These are phyloP conservation scores for Globisporangium middletonii DNA, from an alignment of 352 stramenopile genomes.

Conservation along the genomic window DNA sequence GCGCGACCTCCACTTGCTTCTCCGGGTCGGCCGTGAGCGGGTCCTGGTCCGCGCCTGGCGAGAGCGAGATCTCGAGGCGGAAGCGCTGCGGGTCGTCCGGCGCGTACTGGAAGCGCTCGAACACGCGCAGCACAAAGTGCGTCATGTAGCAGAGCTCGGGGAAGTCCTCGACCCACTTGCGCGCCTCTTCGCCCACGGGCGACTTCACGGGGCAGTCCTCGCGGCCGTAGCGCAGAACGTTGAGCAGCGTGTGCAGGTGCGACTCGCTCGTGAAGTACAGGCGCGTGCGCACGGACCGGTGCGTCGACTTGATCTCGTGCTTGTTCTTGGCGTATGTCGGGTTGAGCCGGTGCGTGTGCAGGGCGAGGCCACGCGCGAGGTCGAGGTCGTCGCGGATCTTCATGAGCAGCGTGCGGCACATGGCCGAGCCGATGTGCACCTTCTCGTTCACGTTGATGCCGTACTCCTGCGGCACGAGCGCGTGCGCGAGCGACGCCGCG, in stretches of 20 bases:
- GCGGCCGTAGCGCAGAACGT: conserved; percentile 92
- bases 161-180: conserved; percentile 87
- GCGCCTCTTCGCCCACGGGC: conserved; percentile 61
- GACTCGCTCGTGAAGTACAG: conserved; percentile 99
- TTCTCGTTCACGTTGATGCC: conserved; percentile 87
- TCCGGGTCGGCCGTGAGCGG: conserved; percentile 48
- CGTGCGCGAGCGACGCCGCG: conserved; percentile 89
- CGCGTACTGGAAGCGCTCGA: conserved; percentile 88
- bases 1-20: conserved; percentile 64
- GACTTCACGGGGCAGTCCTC: conserved; percentile 49
- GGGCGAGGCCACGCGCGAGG: conserved; percentile 58
- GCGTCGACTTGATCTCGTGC: conserved; percentile 86
- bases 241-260: conserved; percentile 98
- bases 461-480: conserved; percentile 85
- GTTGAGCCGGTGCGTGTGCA: conserved; percentile 79
- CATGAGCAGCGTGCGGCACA: conserved; percentile 84
- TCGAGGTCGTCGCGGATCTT: conserved; percentile 88
- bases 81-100: conserved; percentile 69
- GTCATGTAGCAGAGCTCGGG: conserved; percentile 99
- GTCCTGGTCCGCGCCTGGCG: conserved; percentile 68
- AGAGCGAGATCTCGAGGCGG: conserved; percentile 83
- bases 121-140: conserved; percentile 98
- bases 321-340: conserved; percentile 80
- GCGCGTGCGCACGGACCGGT: conserved; percentile 95
- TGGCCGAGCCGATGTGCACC: conserved; percentile 79